phyloP scores from a whole-genome alignment of 108 stramenopile species.

The Ochromonas danica region DNA sequence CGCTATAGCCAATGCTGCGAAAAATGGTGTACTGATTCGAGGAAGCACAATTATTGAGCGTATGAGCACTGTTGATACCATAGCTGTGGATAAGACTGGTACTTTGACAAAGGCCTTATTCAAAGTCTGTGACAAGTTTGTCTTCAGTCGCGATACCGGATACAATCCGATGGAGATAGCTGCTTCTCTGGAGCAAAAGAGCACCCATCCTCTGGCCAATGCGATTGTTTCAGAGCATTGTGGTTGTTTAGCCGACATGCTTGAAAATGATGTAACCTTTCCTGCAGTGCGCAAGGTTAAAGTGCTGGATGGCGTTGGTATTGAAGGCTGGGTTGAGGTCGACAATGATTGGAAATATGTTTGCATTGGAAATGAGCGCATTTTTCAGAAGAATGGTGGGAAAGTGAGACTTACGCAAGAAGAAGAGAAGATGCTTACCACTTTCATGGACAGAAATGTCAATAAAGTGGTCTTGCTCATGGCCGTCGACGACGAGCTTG shows the following conservation, averaged over 20 bases:
- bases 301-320: constrained; percentile 17
- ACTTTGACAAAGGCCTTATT: constrained; percentile 78
- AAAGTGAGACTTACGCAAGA: neutral
- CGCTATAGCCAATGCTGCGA: constrained; percentile 76
- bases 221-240: neutral
- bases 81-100: constrained; percentile 82
- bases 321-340: constrained; percentile 12
- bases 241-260: neutral
- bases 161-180: neutral
- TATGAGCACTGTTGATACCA: constrained; percentile 65
- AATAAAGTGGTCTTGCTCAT: neutral
- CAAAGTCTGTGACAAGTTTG: neutral
- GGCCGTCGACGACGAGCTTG: neutral
- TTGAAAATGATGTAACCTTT: neutral
- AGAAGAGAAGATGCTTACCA: neutral
- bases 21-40: constrained; percentile 76
- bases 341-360: constrained; percentile 29
- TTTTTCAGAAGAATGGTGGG: neutral
- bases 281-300: neutral
- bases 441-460: neutral
- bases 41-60: constrained; percentile 76
- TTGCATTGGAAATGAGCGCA: constrained; percentile 1
- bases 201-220: neutral
- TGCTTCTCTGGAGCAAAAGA: neutral
- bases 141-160: neutral